Percentiles rank a stretch among this genome's conserved stretches.
Evolutionary conservation across 345 rosid species (phyloP).

Genomic region (Eucalyptus fibrosa): DNA sequence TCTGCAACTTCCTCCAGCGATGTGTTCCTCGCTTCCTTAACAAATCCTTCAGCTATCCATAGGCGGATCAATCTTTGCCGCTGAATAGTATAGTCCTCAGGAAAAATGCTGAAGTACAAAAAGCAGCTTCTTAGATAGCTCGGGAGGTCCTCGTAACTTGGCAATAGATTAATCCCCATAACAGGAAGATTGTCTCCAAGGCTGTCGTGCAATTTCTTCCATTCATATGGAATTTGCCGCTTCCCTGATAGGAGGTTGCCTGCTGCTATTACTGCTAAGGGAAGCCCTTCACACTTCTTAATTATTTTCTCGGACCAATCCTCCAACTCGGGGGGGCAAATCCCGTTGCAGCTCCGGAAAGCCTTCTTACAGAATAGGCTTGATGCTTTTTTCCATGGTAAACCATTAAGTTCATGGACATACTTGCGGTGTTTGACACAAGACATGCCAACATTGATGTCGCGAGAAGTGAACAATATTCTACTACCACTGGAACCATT

Average conservation of each 20-base stretch:
- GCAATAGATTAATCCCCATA: background rate
- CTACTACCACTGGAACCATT: background rate
- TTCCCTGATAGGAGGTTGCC: background rate
- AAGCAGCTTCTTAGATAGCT: background rate
- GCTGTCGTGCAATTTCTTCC: background rate
- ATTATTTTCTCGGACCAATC: background rate
- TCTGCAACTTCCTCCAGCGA: slow-evolving; percentile 1
- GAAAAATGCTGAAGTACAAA: slow-evolving; percentile 5
- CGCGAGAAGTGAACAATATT: background rate
- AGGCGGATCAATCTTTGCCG: background rate
- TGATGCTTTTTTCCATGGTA: background rate
- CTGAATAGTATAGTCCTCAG: background rate
- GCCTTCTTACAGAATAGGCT: background rate
- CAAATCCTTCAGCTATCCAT: slow-evolving; percentile 11
- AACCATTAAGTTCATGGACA: background rate
- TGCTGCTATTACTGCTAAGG: background rate
- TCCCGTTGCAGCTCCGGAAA: background rate
- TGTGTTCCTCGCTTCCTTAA: background rate
- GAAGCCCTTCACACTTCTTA: slow-evolving; percentile 5
- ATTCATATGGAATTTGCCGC: background rate
- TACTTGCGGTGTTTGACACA: background rate
- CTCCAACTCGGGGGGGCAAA: background rate
- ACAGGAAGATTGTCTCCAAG: background rate
- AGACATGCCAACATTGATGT: background rate
- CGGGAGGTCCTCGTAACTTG: slow-evolving; percentile 1